Evolutionary conservation across 495 filamentous ascomycete genomes (phyloP).

Genomic region (Penicillium angulare): DNA sequence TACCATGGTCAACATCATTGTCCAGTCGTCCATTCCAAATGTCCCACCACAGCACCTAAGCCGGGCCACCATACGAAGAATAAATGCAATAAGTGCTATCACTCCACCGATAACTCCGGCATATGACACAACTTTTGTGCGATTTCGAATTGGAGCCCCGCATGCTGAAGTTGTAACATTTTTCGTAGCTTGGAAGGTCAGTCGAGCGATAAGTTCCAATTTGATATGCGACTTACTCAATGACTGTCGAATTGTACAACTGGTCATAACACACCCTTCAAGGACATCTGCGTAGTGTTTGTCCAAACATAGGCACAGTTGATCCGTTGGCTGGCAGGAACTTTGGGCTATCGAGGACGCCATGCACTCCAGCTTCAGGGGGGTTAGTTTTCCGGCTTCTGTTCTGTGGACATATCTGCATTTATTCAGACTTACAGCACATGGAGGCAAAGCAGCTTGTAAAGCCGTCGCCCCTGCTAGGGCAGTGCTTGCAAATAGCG

Average conservation of each 20-base stretch:
- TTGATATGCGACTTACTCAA: slow-evolving; percentile 15
- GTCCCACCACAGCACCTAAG: slow-evolving; percentile 22
- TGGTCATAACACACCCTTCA: slow-evolving; percentile 19
- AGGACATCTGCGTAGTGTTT: slow-evolving; percentile 10
- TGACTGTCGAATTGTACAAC: slow-evolving; percentile 25
- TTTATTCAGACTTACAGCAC: slow-evolving; percentile 24
- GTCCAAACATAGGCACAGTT: slow-evolving; percentile 27
- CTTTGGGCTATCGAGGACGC: slow-evolving; percentile 16
- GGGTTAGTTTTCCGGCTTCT: neutral
- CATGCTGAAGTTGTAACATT: slow-evolving; percentile 32
- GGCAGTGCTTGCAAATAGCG: slow-evolving; percentile 1
- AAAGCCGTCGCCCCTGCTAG: slow-evolving; percentile 11
- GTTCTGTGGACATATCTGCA: too few species aligned
- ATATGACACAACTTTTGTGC: slow-evolving; percentile 23
- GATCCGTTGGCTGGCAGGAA: slow-evolving; percentile 21
- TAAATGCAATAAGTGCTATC: slow-evolving; percentile 24
- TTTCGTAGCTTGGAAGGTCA: slow-evolving; percentile 24
- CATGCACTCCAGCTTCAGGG: slow-evolving; percentile 26
- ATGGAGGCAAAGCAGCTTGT: slow-evolving; percentile 10
- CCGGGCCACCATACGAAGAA: slow-evolving; percentile 27
- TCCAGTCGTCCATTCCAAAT: slow-evolving; percentile 32
- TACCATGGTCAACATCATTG: slow-evolving; percentile 31
- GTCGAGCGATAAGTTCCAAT: neutral
- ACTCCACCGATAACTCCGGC: slow-evolving; percentile 21
- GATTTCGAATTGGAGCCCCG: slow-evolving; percentile 25